Base-by-base conservation (phyloP, 225 moss, liverwort and hornwort species). In the Polytrichum commune region DNA sequence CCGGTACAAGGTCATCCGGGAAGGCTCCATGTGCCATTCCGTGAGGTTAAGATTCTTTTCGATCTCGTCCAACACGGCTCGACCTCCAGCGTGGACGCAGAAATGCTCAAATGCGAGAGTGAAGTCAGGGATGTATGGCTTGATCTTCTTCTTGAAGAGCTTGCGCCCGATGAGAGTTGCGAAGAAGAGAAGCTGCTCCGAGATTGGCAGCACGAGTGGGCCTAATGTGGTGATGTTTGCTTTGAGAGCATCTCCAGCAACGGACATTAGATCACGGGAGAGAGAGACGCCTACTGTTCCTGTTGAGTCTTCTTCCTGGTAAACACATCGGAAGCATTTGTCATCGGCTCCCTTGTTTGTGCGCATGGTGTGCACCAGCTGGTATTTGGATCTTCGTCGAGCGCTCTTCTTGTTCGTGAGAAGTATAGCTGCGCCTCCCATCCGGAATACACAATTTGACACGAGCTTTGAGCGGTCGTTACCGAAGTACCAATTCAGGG, bases 121-220 rank as follows among this genome's bases (percentile, higher is more conserved):
- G 79, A 94, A 94, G 27, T 94, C 93, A 0, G 93, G 93, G 68
- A 94, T 92, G 22, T 94, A 94, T 2, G 93, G 92, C 56, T 94
- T 94, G 69, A 90, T 69, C 8, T 90, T 83, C 92, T 83, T 84
- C 30, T 81, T 83, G 64, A 94, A 62, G 62, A 90, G 63, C 75
- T 92, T 94, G 19, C 82, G 77, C 10, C 78, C 92, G 10, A 94
- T 86, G 4, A 94, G 81, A 1, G 78, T 76, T 2, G 85, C 86
- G 67, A 94, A 94, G 74, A 94, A 94, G 53, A 94, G 83, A 18
- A 94, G 77, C 78, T 94, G 93, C 69, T 94, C 93, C 1, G 93
- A 94, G 5, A 94, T 61, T 0, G 93, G 93, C 5, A 94, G 81
- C 2, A 94, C 93, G 1, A 91, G 70, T 0, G 93, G 93, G 8